These are phyloP conservation scores for Candida patagonica DNA, from an alignment of 805 yeast species.

Conservation along the genomic window DNA sequence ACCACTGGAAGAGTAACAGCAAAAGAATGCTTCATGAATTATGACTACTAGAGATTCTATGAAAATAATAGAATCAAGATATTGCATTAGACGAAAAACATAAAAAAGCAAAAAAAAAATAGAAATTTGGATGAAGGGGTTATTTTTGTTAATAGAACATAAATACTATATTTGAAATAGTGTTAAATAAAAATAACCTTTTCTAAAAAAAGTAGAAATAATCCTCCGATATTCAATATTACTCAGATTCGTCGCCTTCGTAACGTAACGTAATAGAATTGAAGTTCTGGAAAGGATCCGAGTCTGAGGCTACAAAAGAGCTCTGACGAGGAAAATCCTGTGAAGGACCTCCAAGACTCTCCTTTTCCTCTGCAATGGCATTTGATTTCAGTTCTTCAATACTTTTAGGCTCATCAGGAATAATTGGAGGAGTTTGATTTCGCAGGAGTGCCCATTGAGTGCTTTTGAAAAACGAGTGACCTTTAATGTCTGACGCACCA, in stretches of 20 bases:
- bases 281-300: slow-evolving; percentile 78
- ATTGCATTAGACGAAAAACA: no score
- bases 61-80: no score
- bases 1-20: no score
- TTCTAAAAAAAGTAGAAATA: background rate
- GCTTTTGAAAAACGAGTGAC: slow-evolving; percentile 82
- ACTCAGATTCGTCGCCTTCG: slow-evolving; percentile 40
- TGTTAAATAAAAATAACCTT: no score
- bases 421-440: slow-evolving; percentile 91
- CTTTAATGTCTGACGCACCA: slow-evolving; percentile 92
- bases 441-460: slow-evolving; percentile 93
- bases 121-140: no score
- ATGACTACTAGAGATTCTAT: no score
- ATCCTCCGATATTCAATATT: background rate
- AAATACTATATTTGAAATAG: no score
- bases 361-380: slow-evolving; percentile 23
- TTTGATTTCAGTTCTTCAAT: slow-evolving; percentile 34
- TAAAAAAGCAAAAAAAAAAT: no score
- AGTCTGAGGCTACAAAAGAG: slow-evolving; percentile 17
- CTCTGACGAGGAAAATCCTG: slow-evolving; percentile 6
- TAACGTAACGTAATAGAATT: slow-evolving; percentile 81
- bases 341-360: slow-evolving; percentile 21
- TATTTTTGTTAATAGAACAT: no score
- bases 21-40: no score
- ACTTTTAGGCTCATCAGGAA: slow-evolving; percentile 66